These are phyloP conservation scores for Phytophthora citricola DNA, from an alignment of 352 stramenopile species.

Conservation along the genomic window DNA sequence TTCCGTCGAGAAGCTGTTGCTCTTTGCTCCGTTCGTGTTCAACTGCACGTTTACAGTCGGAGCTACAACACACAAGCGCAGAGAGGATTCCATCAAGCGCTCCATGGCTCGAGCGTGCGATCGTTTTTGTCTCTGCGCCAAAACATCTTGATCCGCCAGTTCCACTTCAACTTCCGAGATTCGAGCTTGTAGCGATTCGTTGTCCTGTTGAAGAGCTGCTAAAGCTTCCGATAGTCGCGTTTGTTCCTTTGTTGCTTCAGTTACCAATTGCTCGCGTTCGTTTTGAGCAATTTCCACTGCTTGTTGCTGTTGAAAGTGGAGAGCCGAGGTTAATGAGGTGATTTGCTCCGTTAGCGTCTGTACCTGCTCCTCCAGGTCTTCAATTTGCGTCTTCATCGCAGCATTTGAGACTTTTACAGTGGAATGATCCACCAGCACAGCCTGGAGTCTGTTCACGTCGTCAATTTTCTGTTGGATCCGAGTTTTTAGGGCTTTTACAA, in stretches of 20 bases:
- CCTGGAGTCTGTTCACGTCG: constrained; percentile 10
- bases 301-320: constrained; percentile 6
- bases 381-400: constrained; percentile 4
- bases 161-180: constrained; percentile 25
- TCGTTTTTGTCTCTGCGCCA: constrained; percentile 38
- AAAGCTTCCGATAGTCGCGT: constrained; percentile 11
- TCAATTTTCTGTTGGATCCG: constrained; percentile 26
- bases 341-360: constrained; percentile 14
- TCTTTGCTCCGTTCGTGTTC: constrained; percentile 28
- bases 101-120: constrained; percentile 43
- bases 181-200: constrained; percentile 12
- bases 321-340: neutral
- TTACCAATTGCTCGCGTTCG: constrained; percentile 7
- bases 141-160: constrained; percentile 11
- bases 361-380: constrained; percentile 3
- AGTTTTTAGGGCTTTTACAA: constrained; percentile 24
- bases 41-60: constrained; percentile 85
- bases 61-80: constrained; percentile 82
- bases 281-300: neutral
- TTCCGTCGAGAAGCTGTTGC: neutral
- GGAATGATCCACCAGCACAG: constrained; percentile 2
- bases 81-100: constrained; percentile 47
- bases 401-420: constrained; percentile 5
- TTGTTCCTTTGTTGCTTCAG: constrained; percentile 9
- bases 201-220: constrained; percentile 7